Percentiles rank a stretch among this genome's conserved stretches.
These are phyloP conservation scores for Rhodotorula glutinis DNA, from an alignment of 1,284 basidiomycete genomes.

Conservation along the genomic window DNA sequence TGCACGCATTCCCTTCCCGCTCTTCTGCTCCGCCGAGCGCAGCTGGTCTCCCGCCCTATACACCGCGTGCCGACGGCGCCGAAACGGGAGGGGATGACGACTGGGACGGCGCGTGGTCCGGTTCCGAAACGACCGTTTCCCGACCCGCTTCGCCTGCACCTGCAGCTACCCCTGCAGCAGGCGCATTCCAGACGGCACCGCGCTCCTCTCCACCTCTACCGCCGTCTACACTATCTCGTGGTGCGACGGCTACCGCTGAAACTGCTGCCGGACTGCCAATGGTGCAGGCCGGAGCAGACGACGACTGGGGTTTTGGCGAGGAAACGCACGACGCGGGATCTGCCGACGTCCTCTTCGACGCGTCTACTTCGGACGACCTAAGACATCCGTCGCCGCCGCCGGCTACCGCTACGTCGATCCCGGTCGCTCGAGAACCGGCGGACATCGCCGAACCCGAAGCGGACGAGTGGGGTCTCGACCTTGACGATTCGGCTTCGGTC, in stretches of 20 bases:
- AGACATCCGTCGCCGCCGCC: too few species aligned
- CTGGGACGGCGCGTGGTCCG: slow-evolving; percentile 13
- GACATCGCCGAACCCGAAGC: not conserved
- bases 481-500: not conserved
- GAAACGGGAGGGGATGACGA: slow-evolving; percentile 4
- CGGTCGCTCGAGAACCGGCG: too few species aligned
- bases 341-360: not conserved
- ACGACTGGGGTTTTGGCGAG: slow-evolving; percentile 8
- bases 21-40: not conserved
- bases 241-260: too few species aligned
- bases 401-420: too few species aligned
- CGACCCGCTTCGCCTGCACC: not conserved
- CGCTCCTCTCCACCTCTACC: not conserved
- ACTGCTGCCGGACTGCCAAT: too few species aligned
- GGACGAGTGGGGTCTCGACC: not conserved
- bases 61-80: not conserved
- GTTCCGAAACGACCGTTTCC: not conserved
- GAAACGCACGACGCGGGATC: not conserved
- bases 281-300: not conserved
- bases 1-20: not conserved
- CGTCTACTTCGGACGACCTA: too few species aligned
- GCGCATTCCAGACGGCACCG: not conserved
- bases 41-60: not conserved
- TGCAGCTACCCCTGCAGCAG: not conserved
- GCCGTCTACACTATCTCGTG: not conserved